These are phyloP conservation scores for Symbiodinium pilosum DNA, from an alignment of 73 alveolate species.

Conservation along the genomic window DNA sequence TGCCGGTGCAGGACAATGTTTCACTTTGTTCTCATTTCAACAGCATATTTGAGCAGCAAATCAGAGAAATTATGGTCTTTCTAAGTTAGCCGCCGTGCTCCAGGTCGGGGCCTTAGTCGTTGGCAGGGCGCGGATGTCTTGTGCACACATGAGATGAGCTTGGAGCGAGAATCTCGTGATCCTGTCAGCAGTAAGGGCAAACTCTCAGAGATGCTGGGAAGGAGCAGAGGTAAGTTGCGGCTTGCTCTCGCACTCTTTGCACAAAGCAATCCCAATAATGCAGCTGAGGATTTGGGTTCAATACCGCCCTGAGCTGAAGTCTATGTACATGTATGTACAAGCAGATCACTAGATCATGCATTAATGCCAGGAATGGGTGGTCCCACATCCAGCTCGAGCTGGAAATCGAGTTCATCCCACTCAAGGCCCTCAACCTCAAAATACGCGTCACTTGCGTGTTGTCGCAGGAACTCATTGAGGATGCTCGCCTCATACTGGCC, in stretches of 20 bases:
- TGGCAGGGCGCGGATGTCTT: no score
- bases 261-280: no score
- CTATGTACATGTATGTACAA: not conserved
- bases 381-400: slow-evolving; percentile 52
- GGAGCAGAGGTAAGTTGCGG: no score
- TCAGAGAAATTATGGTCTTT: no score
- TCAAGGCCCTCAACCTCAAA: slow-evolving; percentile 64
- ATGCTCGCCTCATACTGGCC: slow-evolving; percentile 65
- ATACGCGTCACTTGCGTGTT: slow-evolving; percentile 47
- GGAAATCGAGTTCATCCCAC: slow-evolving; percentile 32
- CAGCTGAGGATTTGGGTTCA: no score
- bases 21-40: not conserved
- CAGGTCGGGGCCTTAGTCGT: no score
- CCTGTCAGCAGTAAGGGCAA: no score
- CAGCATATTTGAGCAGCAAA: no score
- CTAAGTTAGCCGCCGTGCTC: slow-evolving; percentile 5
- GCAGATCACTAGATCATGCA: not conserved
- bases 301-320: no score
- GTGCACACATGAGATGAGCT: no score
- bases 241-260: no score
- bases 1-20: not conserved
- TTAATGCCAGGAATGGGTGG: slow-evolving; percentile 91
- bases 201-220: no score
- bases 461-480: slow-evolving; percentile 37
- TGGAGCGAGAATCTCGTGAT: slow-evolving; percentile 80